Evolutionary conservation across 768 basidiomycete species (phyloP), one percentile per base, ranked within the genome.

Genomic region (Leucocoprinus sp.): DNA sequence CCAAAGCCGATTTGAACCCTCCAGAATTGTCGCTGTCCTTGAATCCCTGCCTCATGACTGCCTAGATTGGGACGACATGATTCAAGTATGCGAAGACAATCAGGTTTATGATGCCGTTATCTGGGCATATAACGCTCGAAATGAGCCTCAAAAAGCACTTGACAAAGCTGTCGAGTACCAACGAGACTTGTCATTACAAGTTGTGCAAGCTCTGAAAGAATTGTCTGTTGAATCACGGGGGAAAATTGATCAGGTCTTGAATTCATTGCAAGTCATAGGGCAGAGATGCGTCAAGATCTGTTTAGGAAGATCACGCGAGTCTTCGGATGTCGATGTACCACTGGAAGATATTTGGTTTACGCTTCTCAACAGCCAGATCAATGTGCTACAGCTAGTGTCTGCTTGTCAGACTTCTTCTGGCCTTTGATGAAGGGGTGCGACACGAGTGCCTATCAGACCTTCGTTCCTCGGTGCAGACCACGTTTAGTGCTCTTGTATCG

Each of bases 331-430:
- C 23, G 62, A 72, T 22, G 57, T 74, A 45, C 65, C 74, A 31
- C 54, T 81, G 12, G 93, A 96, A 57, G 88, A 95, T 51, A 76
- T 91, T 52, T 98, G 93, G 93, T 90, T 91, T 61, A 75, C 80
- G 50, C 67, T 96, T 1, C 72, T 98, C 24, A 80, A 78, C 55
- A 81, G 83, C 50, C 84, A 96, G 57, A 82, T 96, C 43, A 74
- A 80, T 41, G 75, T 77, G 26, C 82, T 93, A 7, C 92, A 93
- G 52, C 69, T 68, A 2, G 62, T 91, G 12, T 80, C 82, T 69
- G 68, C 45, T 64, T 58, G 46, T 53, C 60, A 5, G 57, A 57
- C 12, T 47, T 50, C 43, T 12, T 24, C 27, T 8, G 24, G 45
- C 29, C 24, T 39, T 36, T 2, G 21, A 49, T 29, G 31, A 49